Base-by-base conservation (phyloP, 1,284 basidiomycete genomes). In the Meira nashicola region DNA sequence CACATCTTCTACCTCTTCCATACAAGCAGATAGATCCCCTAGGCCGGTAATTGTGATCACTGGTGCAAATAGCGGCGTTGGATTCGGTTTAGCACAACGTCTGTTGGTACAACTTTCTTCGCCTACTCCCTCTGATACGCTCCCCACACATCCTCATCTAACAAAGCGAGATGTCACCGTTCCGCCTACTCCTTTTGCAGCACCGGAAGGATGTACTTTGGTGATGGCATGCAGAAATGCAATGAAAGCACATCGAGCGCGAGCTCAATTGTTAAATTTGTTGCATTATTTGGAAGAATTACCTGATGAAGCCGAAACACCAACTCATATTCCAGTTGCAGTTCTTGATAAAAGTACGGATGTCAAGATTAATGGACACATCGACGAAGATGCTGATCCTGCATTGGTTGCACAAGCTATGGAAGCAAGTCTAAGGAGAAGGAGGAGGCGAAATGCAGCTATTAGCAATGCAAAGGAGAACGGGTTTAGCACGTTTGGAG, bases 201-300 rank as follows among this genome's bases (percentile, higher is more conserved):
- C 77, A 2, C 62, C 68, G 10, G 59, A 78, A 48, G 77, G 77
- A 33, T 69, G 69, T 60, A 77, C 74, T 19, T 54, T 79, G 43
- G 49, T 79, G 43, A 67, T 79, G 6, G 77, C 77, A 12, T 77
- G 75, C 54, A 69, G 77, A 2, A 79, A 79, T 46, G 66, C 72
- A 25, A 70, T 76, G 60, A 77, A 77, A 50, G 77, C 78, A 12
- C 70, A 74, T 58, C 65, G 70, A 46, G 77, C 76, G 1, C 52
- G 69, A 37, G 53, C 55, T 25, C 63, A 72, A 40, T 70, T 79
- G 23, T 50, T 71, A 47, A 56, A 60, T 40, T 58, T 74, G 21
- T 58, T 76, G 43, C 57, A 63, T 28, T 67, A 64, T 55, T 61
- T 76, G 50, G 65, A 65, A 50, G 65, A 70, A 38, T 59, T 74